Percentiles rank a stretch among this genome's conserved stretches.
Evolutionary conservation across 805 yeast species (phyloP).

Genomic region (Metschnikowia lunata): DNA sequence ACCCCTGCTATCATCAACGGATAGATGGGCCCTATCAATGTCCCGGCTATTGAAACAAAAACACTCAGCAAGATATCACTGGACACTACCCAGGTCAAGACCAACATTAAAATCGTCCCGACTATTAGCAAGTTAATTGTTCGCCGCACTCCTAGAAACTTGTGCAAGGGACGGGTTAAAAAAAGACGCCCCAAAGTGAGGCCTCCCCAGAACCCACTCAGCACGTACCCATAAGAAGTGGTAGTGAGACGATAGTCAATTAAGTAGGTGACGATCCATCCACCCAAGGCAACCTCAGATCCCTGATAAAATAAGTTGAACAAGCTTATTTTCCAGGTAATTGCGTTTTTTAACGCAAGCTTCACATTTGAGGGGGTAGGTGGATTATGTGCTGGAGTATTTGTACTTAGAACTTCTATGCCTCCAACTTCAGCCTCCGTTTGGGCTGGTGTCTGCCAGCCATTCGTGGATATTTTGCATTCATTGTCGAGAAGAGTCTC

Average conservation of each 20-base stretch:
- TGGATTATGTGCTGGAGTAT: too few species aligned
- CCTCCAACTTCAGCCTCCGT: constrained; percentile 8
- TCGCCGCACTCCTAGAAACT: constrained; percentile 16
- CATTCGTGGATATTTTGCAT: background rate
- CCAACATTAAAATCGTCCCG: constrained; percentile 12
- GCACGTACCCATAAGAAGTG: constrained; percentile 20
- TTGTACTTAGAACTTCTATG: constrained; percentile 5
- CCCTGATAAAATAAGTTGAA: constrained; percentile 21
- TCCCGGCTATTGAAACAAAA: constrained; percentile 18
- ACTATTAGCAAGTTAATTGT: constrained; percentile 12
- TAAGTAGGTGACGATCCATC: constrained; percentile 24
- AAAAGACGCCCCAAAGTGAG: constrained; percentile 19
- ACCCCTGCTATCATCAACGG: constrained; percentile 22
- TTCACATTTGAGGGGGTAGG: constrained; percentile 8
- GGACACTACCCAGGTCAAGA: constrained; percentile 17
- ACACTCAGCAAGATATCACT: constrained; percentile 14
- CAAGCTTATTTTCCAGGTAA: constrained; percentile 21
- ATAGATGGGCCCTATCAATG: constrained; percentile 21
- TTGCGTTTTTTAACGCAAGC: constrained; percentile 15
- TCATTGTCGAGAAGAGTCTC: constrained; percentile 1
- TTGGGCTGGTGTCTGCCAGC: constrained; percentile 1
- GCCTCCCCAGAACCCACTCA: constrained; percentile 25
- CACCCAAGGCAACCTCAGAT: constrained; percentile 21
- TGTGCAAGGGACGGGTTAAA: constrained; percentile 18
- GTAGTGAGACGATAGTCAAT: constrained; percentile 19